Evolutionary conservation across 345 rosid genomes (phyloP), one percentile per base, ranked within the genome.

Genomic region (Balakata baccata): DNA sequence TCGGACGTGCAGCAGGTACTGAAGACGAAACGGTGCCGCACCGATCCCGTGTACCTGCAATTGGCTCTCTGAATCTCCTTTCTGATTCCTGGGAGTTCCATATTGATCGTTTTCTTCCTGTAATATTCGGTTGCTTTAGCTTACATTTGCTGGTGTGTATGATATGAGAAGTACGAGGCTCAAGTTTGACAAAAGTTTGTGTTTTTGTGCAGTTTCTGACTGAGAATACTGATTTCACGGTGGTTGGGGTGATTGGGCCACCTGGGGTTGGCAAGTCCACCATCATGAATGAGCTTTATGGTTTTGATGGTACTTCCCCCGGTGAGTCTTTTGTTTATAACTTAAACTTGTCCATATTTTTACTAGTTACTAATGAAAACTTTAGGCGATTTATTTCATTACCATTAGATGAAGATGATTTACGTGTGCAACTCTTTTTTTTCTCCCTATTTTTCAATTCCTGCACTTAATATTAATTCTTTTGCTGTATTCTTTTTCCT

Each of bases 81-180:
- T 88, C 97, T 6, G 97, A 92, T 74, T 87, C 95, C 8, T 90
- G 97, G 97, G 97, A 89, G 38, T 88, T 92, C 69, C 90, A 92
- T 76, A 83, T 87, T 60, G 97, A 92, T 78, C 95, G 97, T 70
- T 85, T 92, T 65, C 88, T 92, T 45, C 97, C 97, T 16, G 94
- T 92, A 88, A 78, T 34, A 71, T 50, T n/a, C 43, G 23, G 17
- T 58, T 57, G 34, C 13, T 41, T 50, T 25, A 17, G 9, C 22
- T 11, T 39, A 4, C 13, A 10, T 64, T 34, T 25, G 4, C 38
- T 72, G 37, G 53, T 14, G 7, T 29, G n/a, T 11, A 49, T 50
- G 39, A 29, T 56, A 46, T n/a, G 1, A 41, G 8, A 2, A 47
- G 12, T 41, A 23, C 10, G 66, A 7, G 64, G 68, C 59, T 47